These are phyloP conservation scores for Nectriaceae sp. DNA, from an alignment of 2,329 filamentous ascomycete species.

Conservation along the genomic window DNA sequence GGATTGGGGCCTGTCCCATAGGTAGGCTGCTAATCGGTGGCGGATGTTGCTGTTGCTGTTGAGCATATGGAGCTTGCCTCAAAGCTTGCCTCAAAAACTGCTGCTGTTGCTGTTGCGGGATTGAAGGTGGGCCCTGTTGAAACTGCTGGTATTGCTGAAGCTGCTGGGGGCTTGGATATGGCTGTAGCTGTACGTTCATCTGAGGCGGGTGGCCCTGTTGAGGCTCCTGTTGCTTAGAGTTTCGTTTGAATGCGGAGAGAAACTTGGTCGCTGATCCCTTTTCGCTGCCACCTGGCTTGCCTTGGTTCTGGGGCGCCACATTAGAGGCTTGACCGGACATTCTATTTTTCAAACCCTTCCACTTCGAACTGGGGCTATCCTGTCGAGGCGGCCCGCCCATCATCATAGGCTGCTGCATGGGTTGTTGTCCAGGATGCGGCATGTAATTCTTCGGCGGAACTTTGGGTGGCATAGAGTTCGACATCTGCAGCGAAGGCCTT, in stretches of 20 bases:
- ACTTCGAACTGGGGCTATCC: conserved; percentile 29
- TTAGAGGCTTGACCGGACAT: conserved; percentile 33
- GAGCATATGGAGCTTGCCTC: conserved; percentile 1
- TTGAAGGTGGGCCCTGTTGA: not conserved
- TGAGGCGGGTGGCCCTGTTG: not conserved
- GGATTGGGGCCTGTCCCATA: conserved; percentile 19
- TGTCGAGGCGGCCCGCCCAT: conserved; percentile 15
- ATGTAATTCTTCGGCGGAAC: conserved; percentile 17
- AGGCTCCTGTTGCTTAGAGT: conserved; percentile 29
- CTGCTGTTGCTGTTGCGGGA: conserved; percentile 2
- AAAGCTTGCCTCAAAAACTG: conserved; percentile 3
- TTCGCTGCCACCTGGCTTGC: conserved; percentile 23
- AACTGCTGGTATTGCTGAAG: no score
- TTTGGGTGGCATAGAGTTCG: conserved; percentile 8
- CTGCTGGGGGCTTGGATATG: not conserved
- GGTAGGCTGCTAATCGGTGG: conserved; percentile 18
- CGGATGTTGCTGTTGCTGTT: conserved; percentile 19
- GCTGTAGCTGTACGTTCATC: not conserved
- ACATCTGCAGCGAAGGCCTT: conserved; percentile 19
- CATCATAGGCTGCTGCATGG: no score
- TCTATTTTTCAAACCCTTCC: conserved; percentile 36
- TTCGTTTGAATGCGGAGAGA: conserved; percentile 34
- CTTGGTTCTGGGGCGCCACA: conserved; percentile 17
- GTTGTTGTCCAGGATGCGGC: conserved; percentile 8
- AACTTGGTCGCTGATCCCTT: conserved; percentile 28